Conservation (phyloP, 495 filamentous ascomycete species). For the Lasiosphaeriaceae sp. region DNA sequence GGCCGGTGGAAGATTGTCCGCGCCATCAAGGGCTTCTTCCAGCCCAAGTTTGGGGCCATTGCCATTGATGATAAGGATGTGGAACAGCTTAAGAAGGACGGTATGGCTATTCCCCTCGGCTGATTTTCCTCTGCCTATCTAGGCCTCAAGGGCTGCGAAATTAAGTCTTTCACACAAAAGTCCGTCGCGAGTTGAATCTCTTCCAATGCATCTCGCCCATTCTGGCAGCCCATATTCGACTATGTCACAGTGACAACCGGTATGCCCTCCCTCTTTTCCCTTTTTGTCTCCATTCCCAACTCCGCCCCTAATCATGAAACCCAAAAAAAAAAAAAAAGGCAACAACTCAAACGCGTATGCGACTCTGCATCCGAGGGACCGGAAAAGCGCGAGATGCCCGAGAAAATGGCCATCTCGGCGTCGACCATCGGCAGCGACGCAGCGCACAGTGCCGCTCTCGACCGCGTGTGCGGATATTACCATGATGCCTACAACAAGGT, state of each 20-base stretch:
- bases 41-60: background rate
- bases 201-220: conserved; percentile 8
- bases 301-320: background rate
- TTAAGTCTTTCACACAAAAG: background rate
- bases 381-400: conserved; percentile 10
- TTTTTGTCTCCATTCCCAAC: too few species aligned
- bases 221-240: conserved; percentile 8
- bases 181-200: background rate
- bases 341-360: conserved; percentile 3
- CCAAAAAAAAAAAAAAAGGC: too few species aligned
- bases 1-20: conserved; percentile 2
- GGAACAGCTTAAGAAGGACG: conserved; percentile 11
- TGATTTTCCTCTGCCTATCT: background rate
- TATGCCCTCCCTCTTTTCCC: background rate
- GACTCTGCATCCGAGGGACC: background rate
- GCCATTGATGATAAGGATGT: conserved; percentile 4
- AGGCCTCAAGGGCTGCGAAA: background rate
- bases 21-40: conserved; percentile 3
- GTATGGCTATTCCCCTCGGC: background rate
- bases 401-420: conserved; percentile 44
- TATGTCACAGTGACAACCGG: background rate
- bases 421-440: conserved; percentile 74
- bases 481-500: conserved; percentile 15
- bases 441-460: conserved; percentile 60
- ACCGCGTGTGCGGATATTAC: conserved; percentile 40